A percentile compares a stretch with the other conserved stretches of the same genome.
Evolutionary conservation across 2,329 filamentous ascomycete species (phyloP).

Genomic region (Calonectria montana): DNA sequence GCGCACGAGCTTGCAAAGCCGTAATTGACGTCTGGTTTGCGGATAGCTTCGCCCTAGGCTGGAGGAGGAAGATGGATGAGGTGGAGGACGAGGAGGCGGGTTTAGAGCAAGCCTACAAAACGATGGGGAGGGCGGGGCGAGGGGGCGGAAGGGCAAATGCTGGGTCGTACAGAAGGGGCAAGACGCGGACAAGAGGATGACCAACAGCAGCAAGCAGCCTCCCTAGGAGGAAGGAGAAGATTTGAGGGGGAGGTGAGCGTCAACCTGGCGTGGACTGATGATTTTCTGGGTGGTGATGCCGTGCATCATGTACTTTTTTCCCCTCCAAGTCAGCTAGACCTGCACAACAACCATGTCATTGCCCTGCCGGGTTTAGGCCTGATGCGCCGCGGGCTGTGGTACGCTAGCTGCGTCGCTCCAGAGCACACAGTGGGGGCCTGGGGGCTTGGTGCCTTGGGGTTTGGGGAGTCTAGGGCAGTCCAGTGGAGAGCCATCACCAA

Average conservation of each 20-base stretch:
- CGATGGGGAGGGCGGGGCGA: neutral
- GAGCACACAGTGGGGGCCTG: conserved; percentile 30
- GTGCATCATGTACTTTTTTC: conserved; percentile 19
- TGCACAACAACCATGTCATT: conserved; percentile 1
- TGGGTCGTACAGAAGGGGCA: neutral
- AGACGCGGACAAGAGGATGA: neutral
- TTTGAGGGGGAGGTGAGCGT: neutral
- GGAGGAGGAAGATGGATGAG: conserved; percentile 12
- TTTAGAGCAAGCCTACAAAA: neutral
- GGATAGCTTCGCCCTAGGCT: conserved; percentile 14
- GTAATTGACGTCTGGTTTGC: neutral
- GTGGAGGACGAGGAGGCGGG: neutral
- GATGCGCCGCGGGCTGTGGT: neutral
- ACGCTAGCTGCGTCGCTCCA: conserved; percentile 37
- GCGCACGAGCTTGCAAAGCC: conserved; percentile 19
- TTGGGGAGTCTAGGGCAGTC: conserved; percentile 14
- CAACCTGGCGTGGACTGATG: conserved; percentile 2
- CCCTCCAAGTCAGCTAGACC: neutral
- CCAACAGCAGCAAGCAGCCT: neutral
- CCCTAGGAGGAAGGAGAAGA: neutral
- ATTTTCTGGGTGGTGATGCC: conserved; percentile 14
- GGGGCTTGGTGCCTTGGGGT: conserved; percentile 25
- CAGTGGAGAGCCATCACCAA: conserved; percentile 33
- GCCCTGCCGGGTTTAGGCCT: conserved; percentile 11
- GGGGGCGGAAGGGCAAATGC: neutral